These are phyloP conservation scores for Candida hungchunana DNA, from an alignment of 805 yeast species.

Conservation along the genomic window DNA sequence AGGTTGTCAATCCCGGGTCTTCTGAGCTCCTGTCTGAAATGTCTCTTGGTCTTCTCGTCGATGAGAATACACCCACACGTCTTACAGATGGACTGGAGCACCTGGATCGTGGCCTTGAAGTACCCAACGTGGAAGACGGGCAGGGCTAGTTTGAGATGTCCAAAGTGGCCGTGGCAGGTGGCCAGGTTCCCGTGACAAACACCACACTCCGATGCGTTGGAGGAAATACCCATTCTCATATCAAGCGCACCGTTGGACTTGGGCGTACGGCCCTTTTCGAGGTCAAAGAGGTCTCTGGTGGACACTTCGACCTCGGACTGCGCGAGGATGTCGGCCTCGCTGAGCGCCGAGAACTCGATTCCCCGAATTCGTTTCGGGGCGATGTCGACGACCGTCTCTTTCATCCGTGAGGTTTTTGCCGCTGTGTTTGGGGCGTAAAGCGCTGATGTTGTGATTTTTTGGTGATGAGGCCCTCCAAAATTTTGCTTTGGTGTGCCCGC, in stretches of 20 bases:
- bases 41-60: slow-evolving; percentile 66
- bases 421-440: background rate
- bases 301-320: slow-evolving; percentile 93
- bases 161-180: slow-evolving; percentile 97
- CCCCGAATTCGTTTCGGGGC: slow-evolving; percentile 91
- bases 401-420: slow-evolving; percentile 21
- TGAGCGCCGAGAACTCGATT: slow-evolving; percentile 87
- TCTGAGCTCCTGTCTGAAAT: slow-evolving; percentile 72
- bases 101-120: slow-evolving; percentile 84
- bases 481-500: too few relatives aligned
- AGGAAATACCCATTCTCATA: slow-evolving; percentile 88
- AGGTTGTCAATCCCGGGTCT: slow-evolving; percentile 87
- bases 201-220: slow-evolving; percentile 77
- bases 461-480: too few relatives aligned
- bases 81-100: slow-evolving; percentile 88
- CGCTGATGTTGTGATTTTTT: too few relatives aligned
- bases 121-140: slow-evolving; percentile 98
- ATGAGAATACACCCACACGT: slow-evolving; percentile 76
- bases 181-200: slow-evolving; percentile 93
- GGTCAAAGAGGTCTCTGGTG: slow-evolving; percentile 86
- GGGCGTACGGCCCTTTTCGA: slow-evolving; percentile 85
- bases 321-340: slow-evolving; percentile 84
- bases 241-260: slow-evolving; percentile 86
- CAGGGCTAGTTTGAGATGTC: slow-evolving; percentile 85
- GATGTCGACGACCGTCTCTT: slow-evolving; percentile 52